A percentile compares a stretch with the other conserved stretches of the same genome.
Conservation (phyloP, 164 flowering plant genomes). For the Dillenia turbinata region DNA sequence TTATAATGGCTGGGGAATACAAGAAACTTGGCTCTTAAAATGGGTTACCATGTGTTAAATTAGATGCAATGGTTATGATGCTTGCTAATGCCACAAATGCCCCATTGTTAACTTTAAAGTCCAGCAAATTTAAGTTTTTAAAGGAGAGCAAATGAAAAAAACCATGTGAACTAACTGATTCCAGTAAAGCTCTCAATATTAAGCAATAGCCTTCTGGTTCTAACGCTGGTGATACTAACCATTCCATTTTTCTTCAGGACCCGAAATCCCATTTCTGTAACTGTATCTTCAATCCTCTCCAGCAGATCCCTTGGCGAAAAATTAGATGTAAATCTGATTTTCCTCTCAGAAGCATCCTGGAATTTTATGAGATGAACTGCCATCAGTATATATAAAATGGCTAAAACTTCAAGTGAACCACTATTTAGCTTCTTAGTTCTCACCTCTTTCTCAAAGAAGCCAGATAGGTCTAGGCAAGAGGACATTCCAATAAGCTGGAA, state of each 20-base stretch:
- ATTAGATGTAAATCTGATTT: conserved; percentile 84
- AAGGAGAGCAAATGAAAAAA: no score
- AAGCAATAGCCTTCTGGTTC: no score
- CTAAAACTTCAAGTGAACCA: no score
- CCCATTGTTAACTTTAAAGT: no score
- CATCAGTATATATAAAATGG: neutral
- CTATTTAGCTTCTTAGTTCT: neutral
- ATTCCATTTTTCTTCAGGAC: conserved; percentile 71
- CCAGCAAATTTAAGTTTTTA: no score
- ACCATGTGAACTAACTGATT: no score
- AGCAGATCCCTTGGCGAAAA: conserved; percentile 60
- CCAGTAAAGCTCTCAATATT: no score
- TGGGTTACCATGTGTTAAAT: no score
- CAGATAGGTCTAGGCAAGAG: conserved; percentile 86
- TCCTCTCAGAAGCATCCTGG: conserved; percentile 88
- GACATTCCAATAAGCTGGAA: conserved; percentile 98
- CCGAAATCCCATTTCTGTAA: conserved; percentile 69
- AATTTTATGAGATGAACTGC: neutral
- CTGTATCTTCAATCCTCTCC: conserved; percentile 63
- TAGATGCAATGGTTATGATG: no score
- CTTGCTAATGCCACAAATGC: no score
- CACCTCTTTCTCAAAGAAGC: conserved; percentile 97
- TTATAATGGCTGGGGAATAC: no score
- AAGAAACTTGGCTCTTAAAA: no score
- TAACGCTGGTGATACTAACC: conserved; percentile 32